Percentiles rank a stretch among this genome's conserved stretches.
Conservation (phyloP, 2,329 filamentous ascomycete genomes). For the Stachybotrys chlorohalonatus region DNA sequence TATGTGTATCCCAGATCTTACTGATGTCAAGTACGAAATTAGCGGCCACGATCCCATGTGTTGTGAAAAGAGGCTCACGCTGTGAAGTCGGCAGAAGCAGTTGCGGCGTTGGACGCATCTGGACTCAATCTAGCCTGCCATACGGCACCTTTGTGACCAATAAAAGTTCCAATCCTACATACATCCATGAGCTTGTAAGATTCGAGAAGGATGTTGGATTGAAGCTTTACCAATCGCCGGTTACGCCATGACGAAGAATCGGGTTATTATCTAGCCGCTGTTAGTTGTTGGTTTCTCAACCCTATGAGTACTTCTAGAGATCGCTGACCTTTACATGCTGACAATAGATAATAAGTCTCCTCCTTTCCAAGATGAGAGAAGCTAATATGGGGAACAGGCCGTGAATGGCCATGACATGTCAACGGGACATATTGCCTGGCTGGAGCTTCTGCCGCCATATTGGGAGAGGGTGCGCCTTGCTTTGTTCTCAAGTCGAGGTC, state of each 20-base stretch:
- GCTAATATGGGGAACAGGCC: conserved; percentile 82
- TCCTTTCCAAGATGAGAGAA: conserved; percentile 80
- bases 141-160: conserved; percentile 95
- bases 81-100: conserved; percentile 91
- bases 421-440: conserved; percentile 66
- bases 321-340: conserved; percentile 71
- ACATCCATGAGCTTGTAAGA: conserved; percentile 22
- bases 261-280: conserved; percentile 74
- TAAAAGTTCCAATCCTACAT: conserved; percentile 91
- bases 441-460: conserved; percentile 23
- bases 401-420: conserved; percentile 90
- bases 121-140: conserved; percentile 91
- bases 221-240: conserved; percentile 70
- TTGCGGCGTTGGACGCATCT: conserved; percentile 81
- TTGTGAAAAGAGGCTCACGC: conserved; percentile 47
- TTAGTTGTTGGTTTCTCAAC: not conserved
- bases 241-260: conserved; percentile 93
- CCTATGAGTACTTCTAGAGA: conserved; percentile 1
- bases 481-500: not conserved
- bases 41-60: conserved; percentile 10
- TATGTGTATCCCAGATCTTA: conserved; percentile 96
- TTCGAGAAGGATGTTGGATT: conserved; percentile 19
- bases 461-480: conserved; percentile 1
- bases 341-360: conserved; percentile 84
- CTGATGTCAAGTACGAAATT: conserved; percentile 33